Percentiles rank a stretch among this genome's conserved stretches.
Conservation (phyloP, 2,329 filamentous ascomycete species). For the Colletotrichum sp. region DNA sequence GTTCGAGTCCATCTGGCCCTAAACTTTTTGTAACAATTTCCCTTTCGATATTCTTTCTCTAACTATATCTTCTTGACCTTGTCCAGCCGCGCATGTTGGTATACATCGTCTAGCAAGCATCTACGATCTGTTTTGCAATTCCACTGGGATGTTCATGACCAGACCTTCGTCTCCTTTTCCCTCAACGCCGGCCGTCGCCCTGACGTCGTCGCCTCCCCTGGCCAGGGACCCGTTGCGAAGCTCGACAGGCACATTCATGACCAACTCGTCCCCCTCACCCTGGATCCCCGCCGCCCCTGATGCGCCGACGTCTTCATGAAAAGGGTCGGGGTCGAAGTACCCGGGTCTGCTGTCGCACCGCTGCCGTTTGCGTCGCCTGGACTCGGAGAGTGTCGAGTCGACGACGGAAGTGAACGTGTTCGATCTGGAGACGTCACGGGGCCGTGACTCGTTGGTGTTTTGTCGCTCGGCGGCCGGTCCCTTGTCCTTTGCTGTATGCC, state of each 20-base stretch:
- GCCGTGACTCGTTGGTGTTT: not conserved
- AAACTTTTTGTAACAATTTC: not conserved
- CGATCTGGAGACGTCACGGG: not conserved
- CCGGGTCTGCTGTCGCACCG: constrained; percentile 5
- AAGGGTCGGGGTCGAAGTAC: constrained; percentile 12
- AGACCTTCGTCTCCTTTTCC: not conserved
- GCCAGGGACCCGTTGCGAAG: not conserved
- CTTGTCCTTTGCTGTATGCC: not conserved
- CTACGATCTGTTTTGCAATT: not conserved
- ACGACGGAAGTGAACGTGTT: not conserved
- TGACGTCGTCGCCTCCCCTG: not conserved
- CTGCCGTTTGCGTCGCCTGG: not conserved
- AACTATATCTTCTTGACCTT: not conserved
- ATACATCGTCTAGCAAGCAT: not conserved
- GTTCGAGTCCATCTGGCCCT: not conserved
- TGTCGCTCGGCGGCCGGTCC: not conserved
- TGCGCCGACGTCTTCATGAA: not conserved
- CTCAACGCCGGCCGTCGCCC: not conserved
- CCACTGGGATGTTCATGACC: constrained; percentile 18
- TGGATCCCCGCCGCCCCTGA: not conserved
- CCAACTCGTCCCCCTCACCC: not conserved
- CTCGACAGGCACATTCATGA: constrained; percentile 18
- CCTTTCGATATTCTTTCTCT: not conserved
- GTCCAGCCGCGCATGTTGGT: not conserved
- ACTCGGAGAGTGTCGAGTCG: not conserved